Evolutionary conservation across 441 rosid species (phyloP), one percentile per base, ranked within the genome.

Genomic region (Arabidopsis lyrata): DNA sequence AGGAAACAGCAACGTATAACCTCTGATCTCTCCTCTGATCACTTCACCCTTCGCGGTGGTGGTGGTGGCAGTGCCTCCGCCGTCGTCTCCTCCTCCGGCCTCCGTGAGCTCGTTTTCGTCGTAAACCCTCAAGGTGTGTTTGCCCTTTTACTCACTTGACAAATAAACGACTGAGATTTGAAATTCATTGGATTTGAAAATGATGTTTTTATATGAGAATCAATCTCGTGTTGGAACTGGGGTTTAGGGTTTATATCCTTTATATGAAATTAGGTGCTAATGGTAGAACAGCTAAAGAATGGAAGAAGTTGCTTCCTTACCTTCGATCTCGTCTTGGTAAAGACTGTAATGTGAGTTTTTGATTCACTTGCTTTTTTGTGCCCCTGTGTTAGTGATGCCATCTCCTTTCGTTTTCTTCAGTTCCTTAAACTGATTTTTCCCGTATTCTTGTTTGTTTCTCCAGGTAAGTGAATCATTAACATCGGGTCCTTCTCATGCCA

Each of bases 401-500:
- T 65, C 47, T 55, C 45, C 55, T 8, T 47, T 27, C 14, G 53
- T 52, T 14, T 38, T 20, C 34, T 24, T 56, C 27, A 9, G 4
- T 39, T 45, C n/a, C 31, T 59, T 63, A 20, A 61, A 52, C 15
- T 63, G 13, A 22, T 14, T 39, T 22, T 45, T 1, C n/a, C 1
- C 13, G 12, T 20, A 10, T 14, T 58, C 45, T 63, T 72, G 20
- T 64, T 34, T 78, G 38, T 70, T 83, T 54, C 53, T 64, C 15
- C 81, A 95, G 99, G 84, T 95, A 61, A 84, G 84, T 10, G 98
- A 93, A 81, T 87, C 90, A 1, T 76, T 95, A 71, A 93, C 99
- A 32, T 86, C 95, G 5, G 99, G 98, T 78, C 99, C 98, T 77
- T 86, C 81, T 76, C 94, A 95, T 85, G 99, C 98, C 49, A 86